Conservation (phyloP, 2,329 filamentous ascomycete genomes). For the Lasiodiplodia gonubiensis region DNA sequence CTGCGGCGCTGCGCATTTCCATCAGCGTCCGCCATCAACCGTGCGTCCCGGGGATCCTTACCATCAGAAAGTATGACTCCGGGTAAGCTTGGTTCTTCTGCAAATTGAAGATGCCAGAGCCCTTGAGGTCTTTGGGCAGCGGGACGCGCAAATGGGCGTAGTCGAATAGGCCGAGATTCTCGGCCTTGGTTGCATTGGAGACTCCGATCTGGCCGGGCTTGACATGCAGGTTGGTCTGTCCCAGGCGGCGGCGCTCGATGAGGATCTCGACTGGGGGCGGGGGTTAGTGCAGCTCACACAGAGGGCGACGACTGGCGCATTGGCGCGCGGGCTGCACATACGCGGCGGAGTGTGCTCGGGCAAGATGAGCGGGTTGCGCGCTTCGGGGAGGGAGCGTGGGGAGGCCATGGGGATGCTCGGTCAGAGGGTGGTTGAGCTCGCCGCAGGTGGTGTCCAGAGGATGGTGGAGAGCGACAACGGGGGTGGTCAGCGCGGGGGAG, state of each 20-base stretch:
- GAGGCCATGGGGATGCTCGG: slow-evolving; percentile 37
- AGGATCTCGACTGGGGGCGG: slow-evolving; percentile 58
- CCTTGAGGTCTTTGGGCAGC: slow-evolving; percentile 83
- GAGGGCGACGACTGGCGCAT: slow-evolving; percentile 7
- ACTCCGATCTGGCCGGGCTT: slow-evolving; percentile 77
- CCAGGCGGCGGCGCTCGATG: slow-evolving; percentile 82
- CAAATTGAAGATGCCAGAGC: slow-evolving; percentile 84
- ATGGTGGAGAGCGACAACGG: slow-evolving; percentile 4
- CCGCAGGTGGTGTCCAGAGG: slow-evolving; percentile 16
- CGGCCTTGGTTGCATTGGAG: slow-evolving; percentile 72
- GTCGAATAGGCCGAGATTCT: slow-evolving; percentile 83
- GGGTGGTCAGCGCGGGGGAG: slow-evolving; percentile 9
- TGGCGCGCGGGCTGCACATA: slow-evolving; percentile 54
- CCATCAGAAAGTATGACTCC: slow-evolving; percentile 95
- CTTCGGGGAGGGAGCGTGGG: slow-evolving; percentile 61
- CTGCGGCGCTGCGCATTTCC: slow-evolving; percentile 68
- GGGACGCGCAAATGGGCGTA: slow-evolving; percentile 95
- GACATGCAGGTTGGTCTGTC: slow-evolving; percentile 87
- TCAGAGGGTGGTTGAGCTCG: slow-evolving; percentile 12
- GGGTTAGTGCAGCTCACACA: slow-evolving; percentile 33
- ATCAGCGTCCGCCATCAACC: neutral
- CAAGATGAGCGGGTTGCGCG: slow-evolving; percentile 69
- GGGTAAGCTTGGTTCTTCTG: slow-evolving; percentile 68
- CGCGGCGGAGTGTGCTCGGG: slow-evolving; percentile 66
- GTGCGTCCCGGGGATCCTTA: slow-evolving; percentile 42